Conservation (phyloP, 2,329 filamentous ascomycete genomes). For the Bipolaris bicolor region DNA sequence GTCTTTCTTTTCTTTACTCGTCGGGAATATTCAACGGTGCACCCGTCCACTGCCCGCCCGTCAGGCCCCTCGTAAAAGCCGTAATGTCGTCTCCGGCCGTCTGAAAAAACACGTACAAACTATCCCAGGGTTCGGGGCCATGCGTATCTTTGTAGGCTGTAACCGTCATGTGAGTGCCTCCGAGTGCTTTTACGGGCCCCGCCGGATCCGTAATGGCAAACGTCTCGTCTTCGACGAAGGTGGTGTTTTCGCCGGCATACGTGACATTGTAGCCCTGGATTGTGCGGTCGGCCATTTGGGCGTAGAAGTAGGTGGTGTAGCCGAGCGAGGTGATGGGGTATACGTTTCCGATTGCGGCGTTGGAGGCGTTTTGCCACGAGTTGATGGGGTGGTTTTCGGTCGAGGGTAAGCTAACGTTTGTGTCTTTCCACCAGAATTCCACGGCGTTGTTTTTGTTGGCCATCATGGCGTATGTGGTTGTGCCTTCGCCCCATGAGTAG, state of each 20-base stretch:
- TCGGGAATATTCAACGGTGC: conserved; percentile 35
- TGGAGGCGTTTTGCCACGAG: conserved; percentile 42
- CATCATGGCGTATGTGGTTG: conserved; percentile 53
- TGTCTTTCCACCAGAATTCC: conserved; percentile 55
- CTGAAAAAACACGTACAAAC: conserved; percentile 45
- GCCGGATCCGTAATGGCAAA: conserved; percentile 43
- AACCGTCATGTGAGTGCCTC: conserved; percentile 51
- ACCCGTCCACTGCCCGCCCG: conserved; percentile 39
- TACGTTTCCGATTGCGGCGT: conserved; percentile 43
- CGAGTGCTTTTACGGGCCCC: conserved; percentile 40
- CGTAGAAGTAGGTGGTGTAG: conserved; percentile 53
- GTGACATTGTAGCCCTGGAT: conserved; percentile 51
- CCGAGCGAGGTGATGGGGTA: conserved; percentile 50
- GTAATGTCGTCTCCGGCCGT: conserved; percentile 39
- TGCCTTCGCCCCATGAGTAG: conserved; percentile 51
- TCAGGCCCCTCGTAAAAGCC: conserved; percentile 33
- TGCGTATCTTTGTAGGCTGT: conserved; percentile 41
- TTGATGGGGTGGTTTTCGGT: conserved; percentile 50
- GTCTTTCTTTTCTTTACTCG: conserved; percentile 1
- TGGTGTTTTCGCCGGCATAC: conserved; percentile 50
- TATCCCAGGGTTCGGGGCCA: conserved; percentile 26
- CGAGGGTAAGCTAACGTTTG: conserved; percentile 41
- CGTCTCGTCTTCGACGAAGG: conserved; percentile 31
- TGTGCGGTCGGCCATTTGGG: conserved; percentile 45
- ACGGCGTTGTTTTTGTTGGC: conserved; percentile 48